Evolutionary conservation across 345 rosid genomes (phyloP), one percentile per base, ranked within the genome.

Genomic region (Citrus reticulata): DNA sequence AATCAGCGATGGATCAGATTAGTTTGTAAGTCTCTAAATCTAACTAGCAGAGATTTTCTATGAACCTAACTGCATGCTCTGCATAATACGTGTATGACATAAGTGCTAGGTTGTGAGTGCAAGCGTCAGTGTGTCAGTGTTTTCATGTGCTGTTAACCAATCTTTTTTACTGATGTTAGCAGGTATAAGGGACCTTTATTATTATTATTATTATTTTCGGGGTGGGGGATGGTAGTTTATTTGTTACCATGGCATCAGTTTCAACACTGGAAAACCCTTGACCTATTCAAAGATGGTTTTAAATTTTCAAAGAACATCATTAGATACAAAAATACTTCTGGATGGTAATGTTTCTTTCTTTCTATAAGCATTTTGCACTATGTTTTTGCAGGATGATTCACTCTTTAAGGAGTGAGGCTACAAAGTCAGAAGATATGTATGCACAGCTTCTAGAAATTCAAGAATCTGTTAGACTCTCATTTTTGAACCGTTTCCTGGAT

Each of bases 401-500:
- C 76, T 89, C 99, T 49, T 78, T 91, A 70, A 93, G 83, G 91
- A 79, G 82, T 79, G 99, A 96, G 84, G 97, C 91, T 71, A 79
- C 90, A 68, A 91, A 87, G 78, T 94, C 94, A 29, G 97, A 94
- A 77, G 92, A 96, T 81, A 88, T 90, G 87, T 86, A 85, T 80
- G 73, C 75, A 46, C 98, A 91, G 77, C 88, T 96, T 82, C 95
- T 92, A 81, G 99, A 94, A 85, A 93, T 91, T 84, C 90, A 91
- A 83, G 92, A 89, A 85, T 91, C 98, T 70, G 92, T 96, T 77
- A 89, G 97, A 83, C 92, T 96, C 77, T 93, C 99, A 22, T 91
- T 94, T 85, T 81, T 96, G 77, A 96, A 96, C 78, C 95, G 98
- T 83, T 96, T 94, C 84, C 89, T 96, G 77, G 99, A 96, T 90